These are phyloP conservation scores for Sphaerobolus stellatus DNA, from an alignment of 1,284 basidiomycete genomes.

Conservation along the genomic window DNA sequence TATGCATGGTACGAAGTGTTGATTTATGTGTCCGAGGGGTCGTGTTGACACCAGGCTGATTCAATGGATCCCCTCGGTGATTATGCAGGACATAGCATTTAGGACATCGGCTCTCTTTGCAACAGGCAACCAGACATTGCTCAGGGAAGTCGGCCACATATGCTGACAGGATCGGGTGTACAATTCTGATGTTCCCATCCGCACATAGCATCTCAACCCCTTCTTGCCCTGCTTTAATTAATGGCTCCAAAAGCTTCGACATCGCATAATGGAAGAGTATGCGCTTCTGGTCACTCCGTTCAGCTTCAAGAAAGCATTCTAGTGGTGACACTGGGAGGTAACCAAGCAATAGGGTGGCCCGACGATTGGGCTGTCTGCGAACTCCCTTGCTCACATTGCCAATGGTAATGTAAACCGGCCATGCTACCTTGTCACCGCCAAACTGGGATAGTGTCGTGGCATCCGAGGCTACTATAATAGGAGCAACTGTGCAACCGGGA, in stretches of 20 bases:
- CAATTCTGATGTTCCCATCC: constrained; percentile 23
- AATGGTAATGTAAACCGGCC: constrained; percentile 24
- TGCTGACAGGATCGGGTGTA: constrained; percentile 30
- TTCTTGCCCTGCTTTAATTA: constrained; percentile 25
- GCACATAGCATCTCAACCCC: constrained; percentile 30
- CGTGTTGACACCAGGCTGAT: neutral
- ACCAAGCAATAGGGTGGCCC: constrained; percentile 34
- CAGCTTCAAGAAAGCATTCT: constrained; percentile 30
- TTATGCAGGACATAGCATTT: constrained; percentile 16
- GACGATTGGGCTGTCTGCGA: constrained; percentile 12
- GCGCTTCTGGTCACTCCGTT: constrained; percentile 11
- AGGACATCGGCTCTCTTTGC: constrained; percentile 21
- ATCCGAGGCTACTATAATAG: constrained; percentile 11
- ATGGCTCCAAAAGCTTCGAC: constrained; percentile 26
- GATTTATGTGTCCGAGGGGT: neutral
- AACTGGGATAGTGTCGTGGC: constrained; percentile 9
- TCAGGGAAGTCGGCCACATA: constrained; percentile 29
- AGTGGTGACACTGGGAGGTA: constrained; percentile 43
- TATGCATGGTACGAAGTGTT: neutral
- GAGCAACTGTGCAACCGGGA: neutral
- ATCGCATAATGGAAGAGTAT: constrained; percentile 38
- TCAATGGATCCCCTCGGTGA: constrained; percentile 13
- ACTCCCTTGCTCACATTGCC: constrained; percentile 23
- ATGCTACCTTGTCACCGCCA: constrained; percentile 9
- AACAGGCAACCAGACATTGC: constrained; percentile 21